Evolutionary conservation across 148 eudicot genomes (phyloP).

Genomic region (Amaranthus cruentus): DNA sequence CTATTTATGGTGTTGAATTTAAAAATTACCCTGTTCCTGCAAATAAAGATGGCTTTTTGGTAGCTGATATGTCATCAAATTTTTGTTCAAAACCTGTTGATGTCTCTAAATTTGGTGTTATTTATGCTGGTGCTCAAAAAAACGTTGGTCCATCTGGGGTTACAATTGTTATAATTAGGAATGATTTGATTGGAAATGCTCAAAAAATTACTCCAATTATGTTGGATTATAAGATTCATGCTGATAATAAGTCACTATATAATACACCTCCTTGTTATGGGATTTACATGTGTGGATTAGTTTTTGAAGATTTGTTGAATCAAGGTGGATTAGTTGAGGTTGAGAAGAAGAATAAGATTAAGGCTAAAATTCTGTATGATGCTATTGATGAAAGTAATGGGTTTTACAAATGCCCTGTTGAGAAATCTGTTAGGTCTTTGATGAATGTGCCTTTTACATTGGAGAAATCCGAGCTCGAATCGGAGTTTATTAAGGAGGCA

Average conservation of each 20-base stretch:
- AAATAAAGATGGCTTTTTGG: conserved; percentile 33
- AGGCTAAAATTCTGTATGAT: conserved; percentile 62
- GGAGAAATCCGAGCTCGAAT: conserved; percentile 72
- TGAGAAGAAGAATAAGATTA: conserved; percentile 71
- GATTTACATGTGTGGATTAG: conserved; percentile 95
- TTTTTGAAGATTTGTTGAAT: conserved; percentile 76
- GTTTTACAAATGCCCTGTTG: conserved; percentile 86
- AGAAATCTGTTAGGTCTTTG: conserved; percentile 88
- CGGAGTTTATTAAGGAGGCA: conserved; percentile 77
- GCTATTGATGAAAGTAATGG: conserved; percentile 78
- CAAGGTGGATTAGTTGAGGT: conserved; percentile 89
- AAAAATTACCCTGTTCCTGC: conserved; percentile 59
- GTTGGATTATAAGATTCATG: conserved; percentile 92
- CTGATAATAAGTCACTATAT: conserved; percentile 75
- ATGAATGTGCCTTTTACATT: conserved; percentile 97
- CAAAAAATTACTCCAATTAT: conserved; percentile 72
- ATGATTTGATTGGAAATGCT: conserved; percentile 77
- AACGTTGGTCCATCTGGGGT: conserved; percentile 97
- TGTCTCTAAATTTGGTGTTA: conserved; percentile 65
- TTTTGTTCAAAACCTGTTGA: conserved; percentile 95
- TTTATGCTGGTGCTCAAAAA: conserved; percentile 96
- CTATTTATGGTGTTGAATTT: conserved; percentile 92
- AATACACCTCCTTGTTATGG: conserved; percentile 95
- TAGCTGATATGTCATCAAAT: conserved; percentile 95
- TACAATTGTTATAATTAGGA: conserved; percentile 71